Percentiles rank a stretch among this genome's conserved stretches.
Conservation (phyloP, 108 stramenopile genomes). For the Conticribra weissflogii region DNA sequence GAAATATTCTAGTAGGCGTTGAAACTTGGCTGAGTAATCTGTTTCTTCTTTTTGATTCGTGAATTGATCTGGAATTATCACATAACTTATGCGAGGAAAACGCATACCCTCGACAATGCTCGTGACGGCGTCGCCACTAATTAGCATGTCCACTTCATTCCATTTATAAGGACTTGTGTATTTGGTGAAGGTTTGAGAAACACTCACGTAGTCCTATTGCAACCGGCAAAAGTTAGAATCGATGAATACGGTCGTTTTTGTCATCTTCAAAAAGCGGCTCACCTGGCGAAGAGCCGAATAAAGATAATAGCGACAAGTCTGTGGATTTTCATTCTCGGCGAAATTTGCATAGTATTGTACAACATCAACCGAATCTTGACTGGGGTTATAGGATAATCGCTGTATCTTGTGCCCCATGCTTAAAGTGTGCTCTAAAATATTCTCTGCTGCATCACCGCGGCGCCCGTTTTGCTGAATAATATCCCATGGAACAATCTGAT, state of each 20-base stretch:
- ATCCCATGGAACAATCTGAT: constrained; percentile 74
- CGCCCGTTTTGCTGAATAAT: constrained; percentile 56
- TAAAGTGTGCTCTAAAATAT: constrained; percentile 48
- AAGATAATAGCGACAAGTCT: constrained; percentile 54
- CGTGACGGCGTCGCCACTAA: constrained; percentile 74
- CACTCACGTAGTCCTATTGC: constrained; percentile 48
- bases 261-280: too few species aligned
- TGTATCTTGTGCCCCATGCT: constrained; percentile 91
- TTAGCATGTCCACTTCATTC: constrained; percentile 85
- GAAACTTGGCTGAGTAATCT: constrained; percentile 72
- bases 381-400: constrained; percentile 72
- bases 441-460: constrained; percentile 48
- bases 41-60: constrained; percentile 58
- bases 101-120: constrained; percentile 68
- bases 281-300: constrained; percentile 64
- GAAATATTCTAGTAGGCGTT: constrained; percentile 72
- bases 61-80: constrained; percentile 71
- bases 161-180: constrained; percentile 76
- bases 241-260: too few species aligned
- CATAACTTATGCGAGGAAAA: constrained; percentile 77
- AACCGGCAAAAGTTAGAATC: neutral
- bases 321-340: constrained; percentile 68
- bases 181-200: constrained; percentile 85
- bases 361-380: constrained; percentile 77
- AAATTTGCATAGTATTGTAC: constrained; percentile 69